Conservation (phyloP, 2,329 filamentous ascomycete genomes). For the Aspergillus aculeatinus region DNA sequence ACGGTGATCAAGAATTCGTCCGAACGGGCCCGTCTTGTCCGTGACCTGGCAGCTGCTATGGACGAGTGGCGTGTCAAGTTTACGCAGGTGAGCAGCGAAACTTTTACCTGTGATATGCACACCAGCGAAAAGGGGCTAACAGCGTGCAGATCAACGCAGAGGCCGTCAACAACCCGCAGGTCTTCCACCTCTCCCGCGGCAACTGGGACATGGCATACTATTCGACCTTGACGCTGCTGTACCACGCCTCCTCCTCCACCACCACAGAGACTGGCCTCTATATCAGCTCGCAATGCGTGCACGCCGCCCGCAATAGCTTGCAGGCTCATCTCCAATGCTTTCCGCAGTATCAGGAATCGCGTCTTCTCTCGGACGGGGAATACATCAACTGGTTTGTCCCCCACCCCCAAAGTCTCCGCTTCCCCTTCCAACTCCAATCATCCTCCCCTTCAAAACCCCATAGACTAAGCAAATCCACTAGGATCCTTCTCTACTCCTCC, state of each 20-base stretch:
- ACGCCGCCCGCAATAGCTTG: neutral
- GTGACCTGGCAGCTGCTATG: neutral
- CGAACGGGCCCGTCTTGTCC: neutral
- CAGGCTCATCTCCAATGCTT: conserved; percentile 4
- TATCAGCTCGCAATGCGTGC: neutral
- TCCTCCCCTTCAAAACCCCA: too few relatives aligned
- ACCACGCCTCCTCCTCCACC: conserved; percentile 1
- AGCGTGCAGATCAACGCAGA: neutral
- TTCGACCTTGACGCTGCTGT: conserved; percentile 3
- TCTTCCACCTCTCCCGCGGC: conserved; percentile 1
- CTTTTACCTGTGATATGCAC: too few relatives aligned
- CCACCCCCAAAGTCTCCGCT: too few relatives aligned
- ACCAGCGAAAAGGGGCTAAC: neutral
- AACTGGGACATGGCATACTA: conserved; percentile 8
- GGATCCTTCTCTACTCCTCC: conserved; percentile 6
- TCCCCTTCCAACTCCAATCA: too few relatives aligned
- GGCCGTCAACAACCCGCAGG: neutral
- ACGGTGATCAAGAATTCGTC: neutral
- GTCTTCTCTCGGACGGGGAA: conserved; percentile 7
- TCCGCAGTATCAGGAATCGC: conserved; percentile 1
- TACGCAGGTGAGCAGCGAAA: neutral
- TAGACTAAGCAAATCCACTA: neutral
- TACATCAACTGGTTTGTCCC: conserved; percentile 7
- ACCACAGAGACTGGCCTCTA: neutral
- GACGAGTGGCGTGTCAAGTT: neutral